Evolutionary conservation across 306 rosid species (phyloP).

Genomic region (Dalbergia cochinchinensis): DNA sequence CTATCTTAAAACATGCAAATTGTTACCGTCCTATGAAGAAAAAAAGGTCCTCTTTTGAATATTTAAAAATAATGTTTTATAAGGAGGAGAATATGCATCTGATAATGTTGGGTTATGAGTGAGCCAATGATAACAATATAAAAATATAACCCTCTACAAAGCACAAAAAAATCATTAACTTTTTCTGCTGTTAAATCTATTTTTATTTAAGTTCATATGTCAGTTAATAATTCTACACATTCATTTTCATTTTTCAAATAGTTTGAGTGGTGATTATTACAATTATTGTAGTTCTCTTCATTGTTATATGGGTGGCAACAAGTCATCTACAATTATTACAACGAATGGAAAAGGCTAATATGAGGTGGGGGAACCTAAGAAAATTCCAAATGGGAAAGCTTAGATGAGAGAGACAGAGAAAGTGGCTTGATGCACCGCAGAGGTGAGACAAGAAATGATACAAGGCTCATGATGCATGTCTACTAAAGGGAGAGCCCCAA

Average conservation of each 20-base stretch:
- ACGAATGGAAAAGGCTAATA: neutral
- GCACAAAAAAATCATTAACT: neutral
- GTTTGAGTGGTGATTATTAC: neutral
- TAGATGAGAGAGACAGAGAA: slow-evolving; percentile 26
- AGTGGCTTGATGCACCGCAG: slow-evolving; percentile 1
- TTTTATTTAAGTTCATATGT: neutral
- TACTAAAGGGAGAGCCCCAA: slow-evolving; percentile 66
- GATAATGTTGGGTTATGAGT: too few species aligned
- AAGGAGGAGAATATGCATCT: too few species aligned
- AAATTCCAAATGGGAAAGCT: slow-evolving; percentile 47
- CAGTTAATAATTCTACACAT: neutral
- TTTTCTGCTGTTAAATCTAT: neutral
- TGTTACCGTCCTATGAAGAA: too few species aligned
- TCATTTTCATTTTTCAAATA: neutral
- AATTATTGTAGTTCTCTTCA: neutral
- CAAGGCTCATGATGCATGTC: slow-evolving; percentile 84
- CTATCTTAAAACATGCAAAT: too few species aligned
- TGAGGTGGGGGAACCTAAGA: slow-evolving; percentile 38
- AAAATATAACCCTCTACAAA: too few species aligned
- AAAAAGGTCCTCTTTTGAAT: too few species aligned
- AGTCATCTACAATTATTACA: neutral
- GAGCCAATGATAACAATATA: neutral
- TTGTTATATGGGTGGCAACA: neutral
- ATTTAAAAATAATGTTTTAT: too few species aligned
- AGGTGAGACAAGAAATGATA: slow-evolving; percentile 80